Evolutionary conservation across 257 asterid species (phyloP).

Genomic region (Capsicum baccatum): DNA sequence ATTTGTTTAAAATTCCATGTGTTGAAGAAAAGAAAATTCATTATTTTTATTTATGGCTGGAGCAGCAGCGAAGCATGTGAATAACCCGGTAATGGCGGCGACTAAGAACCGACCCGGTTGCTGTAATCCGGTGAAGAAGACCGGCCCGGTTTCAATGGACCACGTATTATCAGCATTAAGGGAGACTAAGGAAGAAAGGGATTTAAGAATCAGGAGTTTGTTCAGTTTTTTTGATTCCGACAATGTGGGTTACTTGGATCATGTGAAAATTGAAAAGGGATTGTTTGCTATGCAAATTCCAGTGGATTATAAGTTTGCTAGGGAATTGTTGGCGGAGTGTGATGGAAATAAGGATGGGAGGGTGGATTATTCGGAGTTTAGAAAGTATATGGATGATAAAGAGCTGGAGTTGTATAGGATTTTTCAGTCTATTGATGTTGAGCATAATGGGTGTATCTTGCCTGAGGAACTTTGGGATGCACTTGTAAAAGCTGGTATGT

Average conservation of each 20-base stretch:
- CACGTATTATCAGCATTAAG: conserved; percentile 84
- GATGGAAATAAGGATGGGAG: conserved; percentile 91
- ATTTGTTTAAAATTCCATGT: conserved; percentile 21
- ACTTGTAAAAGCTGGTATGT: conserved; percentile 75
- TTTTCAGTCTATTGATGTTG: conserved; percentile 96
- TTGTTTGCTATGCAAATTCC: conserved; percentile 92
- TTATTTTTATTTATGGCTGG: conserved; percentile 44
- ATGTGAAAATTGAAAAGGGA: conserved; percentile 73
- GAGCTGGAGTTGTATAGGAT: conserved; percentile 91
- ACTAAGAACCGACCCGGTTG: conserved; percentile 60
- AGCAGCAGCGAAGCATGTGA: conserved; percentile 55
- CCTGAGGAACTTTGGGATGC: conserved; percentile 99
- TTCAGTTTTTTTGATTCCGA: conserved; percentile 78
- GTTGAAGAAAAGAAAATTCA: conserved; percentile 27
- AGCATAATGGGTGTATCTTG: conserved; percentile 90
- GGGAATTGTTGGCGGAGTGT: conserved; percentile 83
- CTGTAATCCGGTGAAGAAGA: conserved; percentile 82
- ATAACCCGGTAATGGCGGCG: conserved; percentile 54
- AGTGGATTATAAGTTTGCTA: conserved; percentile 89
- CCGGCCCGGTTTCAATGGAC: conserved; percentile 87
- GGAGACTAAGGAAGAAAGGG: conserved; percentile 87
- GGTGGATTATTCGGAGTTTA: conserved; percentile 90
- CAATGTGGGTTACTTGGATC: conserved; percentile 79
- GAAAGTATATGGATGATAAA: conserved; percentile 97
- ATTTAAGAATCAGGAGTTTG: conserved; percentile 68